These are phyloP conservation scores for Clarireedia hainanense DNA, from an alignment of 2,329 filamentous ascomycete species.

Conservation along the genomic window DNA sequence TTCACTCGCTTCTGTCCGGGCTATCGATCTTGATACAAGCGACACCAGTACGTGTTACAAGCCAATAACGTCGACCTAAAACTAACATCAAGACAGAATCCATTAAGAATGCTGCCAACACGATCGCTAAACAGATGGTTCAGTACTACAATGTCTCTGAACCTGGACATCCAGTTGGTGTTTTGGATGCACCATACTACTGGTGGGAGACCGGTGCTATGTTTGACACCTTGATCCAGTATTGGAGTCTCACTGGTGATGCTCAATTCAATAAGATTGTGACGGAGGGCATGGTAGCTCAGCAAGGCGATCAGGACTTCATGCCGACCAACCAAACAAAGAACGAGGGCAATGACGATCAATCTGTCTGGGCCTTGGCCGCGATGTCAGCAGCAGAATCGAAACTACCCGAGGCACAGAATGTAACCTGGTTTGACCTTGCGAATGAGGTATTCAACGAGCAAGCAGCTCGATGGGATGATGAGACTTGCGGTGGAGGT, in stretches of 20 bases:
- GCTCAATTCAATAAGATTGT: slow-evolving; percentile 52
- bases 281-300: slow-evolving; percentile 48
- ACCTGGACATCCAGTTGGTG: slow-evolving; percentile 11
- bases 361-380: slow-evolving; percentile 62
- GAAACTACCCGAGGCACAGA: slow-evolving; percentile 49
- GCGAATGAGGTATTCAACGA: slow-evolving; percentile 63
- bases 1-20: slow-evolving; percentile 9
- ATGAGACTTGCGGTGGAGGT: slow-evolving; percentile 56
- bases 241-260: slow-evolving; percentile 56
- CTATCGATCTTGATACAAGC: slow-evolving; percentile 11
- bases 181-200: slow-evolving; percentile 20
- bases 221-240: slow-evolving; percentile 62
- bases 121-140: slow-evolving; percentile 15
- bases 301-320: slow-evolving; percentile 53
- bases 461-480: slow-evolving; percentile 60
- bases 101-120: slow-evolving; percentile 17
- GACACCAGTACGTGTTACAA: slow-evolving; percentile 9
- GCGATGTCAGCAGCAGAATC: slow-evolving; percentile 60
- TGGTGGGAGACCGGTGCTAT: slow-evolving; percentile 69
- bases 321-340: slow-evolving; percentile 52
- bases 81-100: slow-evolving; percentile 14
- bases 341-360: slow-evolving; percentile 61
- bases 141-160: slow-evolving; percentile 18
- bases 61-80: background rate
- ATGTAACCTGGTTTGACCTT: slow-evolving; percentile 35